Base-by-base conservation (phyloP, 805 yeast genomes). In the Cyberlindnera euphorbiiphila region DNA sequence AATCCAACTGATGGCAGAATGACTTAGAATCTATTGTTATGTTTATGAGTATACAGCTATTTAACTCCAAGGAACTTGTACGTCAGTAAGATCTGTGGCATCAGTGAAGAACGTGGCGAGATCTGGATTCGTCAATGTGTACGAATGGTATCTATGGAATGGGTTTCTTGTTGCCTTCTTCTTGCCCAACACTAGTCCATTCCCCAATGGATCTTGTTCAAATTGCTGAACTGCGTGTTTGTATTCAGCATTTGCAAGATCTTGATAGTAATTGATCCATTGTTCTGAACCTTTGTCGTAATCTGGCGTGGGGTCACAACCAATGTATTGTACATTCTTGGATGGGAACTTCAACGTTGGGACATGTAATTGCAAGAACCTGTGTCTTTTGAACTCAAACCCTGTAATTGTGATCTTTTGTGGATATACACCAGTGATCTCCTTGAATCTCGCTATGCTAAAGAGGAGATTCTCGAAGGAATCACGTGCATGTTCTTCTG, bases 401-500 rank as follows among this genome's bases (percentile, higher is more conserved):
- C 95, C 93, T 4, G 78, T 73, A 4, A 86, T 67, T 0, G 77
- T 72, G 4, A 85, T 62, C 2, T 46, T 46, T 1, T 48, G 29
- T 0, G 95, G 94, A 43, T 71, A 80, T 1, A 8, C 16, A 0
- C 67, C 63, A 4, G 61, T 54, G 2, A 68, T 42, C 45, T 79
- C 77, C 21, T 69, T 56, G 53, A 68, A 84, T 35, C 76, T 61
- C 24, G 72, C 65, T 2, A 81, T 46, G 46, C 82, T 75, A 56
- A 76, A 83, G 3, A 83, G 42, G 6, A 85, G 72, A 56, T 85
- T 85, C 53, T 85, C 94, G 53, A 81, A 81, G 2, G 93, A 83
- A 57, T 85, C 95, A 26, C 86, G 61, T 0, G 95, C 87, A 54
- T 58, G 81, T 47, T 82, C 89, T 51, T 85, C 95, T 1, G 78